Base-by-base conservation (phyloP, 2,329 filamentous ascomycete genomes). In the Tolypocladium tropicale region DNA sequence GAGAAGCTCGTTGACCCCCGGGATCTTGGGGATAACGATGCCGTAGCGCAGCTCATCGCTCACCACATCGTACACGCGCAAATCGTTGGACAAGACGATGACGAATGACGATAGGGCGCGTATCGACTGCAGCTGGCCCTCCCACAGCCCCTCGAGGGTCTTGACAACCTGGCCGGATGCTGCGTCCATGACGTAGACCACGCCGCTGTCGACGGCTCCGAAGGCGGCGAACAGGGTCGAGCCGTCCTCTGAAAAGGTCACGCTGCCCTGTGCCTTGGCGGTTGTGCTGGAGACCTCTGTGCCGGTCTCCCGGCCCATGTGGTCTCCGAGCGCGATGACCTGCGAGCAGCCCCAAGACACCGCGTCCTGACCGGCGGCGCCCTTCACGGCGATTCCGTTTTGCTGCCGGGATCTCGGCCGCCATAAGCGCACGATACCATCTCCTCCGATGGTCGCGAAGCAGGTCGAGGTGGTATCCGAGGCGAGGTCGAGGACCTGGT, bases 361-460 rank as follows among this genome's bases (percentile, higher is more conserved):
- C 16, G 90, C 70, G 25, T 80, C 76, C n/a, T 79, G 75, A 12
- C 80, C 80, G 30, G 77, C 74, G 18, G 75, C 76, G 54, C 80
- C 83, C 60, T 82, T 84, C 25, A 85, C 76, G 10, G 82, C 76
- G 41, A 89, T 74, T 4, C 89, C 89, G 62, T 89, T 83, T 52
- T 84, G 82, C 59, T 84, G 80, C 50, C 88, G 81, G 6, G 81
- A 78, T 68, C 83, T 88, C 12, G 89, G 84, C n/a, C 81, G 81
- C 94, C 94, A 99, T 52, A 94, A 76, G 41, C 89, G 84, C 39
- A 95, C 81, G 25, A 82, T 74, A 12, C 85, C 85, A 67, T 99
- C 93, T 55, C 86, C 83, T 37, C 93, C 94, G 41, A 96, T 78
- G 1, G 92, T 95, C 10, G 89, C 89, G 68, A 97, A 96, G 51